A percentile compares a stretch with the other conserved stretches of the same genome.
These are phyloP conservation scores for Alternaria sp. DNA, from an alignment of 2,329 filamentous ascomycete genomes.

Conservation along the genomic window DNA sequence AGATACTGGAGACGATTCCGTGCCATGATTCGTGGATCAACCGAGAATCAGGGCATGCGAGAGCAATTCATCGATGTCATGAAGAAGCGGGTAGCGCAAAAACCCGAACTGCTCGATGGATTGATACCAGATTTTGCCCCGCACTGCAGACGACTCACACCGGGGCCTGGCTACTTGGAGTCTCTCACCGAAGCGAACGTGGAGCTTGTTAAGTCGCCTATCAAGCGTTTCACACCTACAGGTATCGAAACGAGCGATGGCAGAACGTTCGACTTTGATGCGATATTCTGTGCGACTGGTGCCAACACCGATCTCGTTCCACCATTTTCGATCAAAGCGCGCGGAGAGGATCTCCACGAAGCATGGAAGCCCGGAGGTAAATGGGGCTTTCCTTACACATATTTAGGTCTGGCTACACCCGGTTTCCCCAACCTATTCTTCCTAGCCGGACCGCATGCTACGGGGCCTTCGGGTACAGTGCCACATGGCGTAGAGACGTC, in stretches of 20 bases:
- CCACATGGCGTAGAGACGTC: constrained; percentile 72
- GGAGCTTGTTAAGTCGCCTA: constrained; percentile 49
- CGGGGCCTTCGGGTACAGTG: constrained; percentile 65
- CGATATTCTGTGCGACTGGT: constrained; percentile 69
- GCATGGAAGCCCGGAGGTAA: constrained; percentile 64
- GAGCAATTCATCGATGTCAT: constrained; percentile 43
- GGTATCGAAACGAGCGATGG: constrained; percentile 51
- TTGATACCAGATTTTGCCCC: constrained; percentile 50
- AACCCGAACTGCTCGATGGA: constrained; percentile 51
- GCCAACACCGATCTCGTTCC: constrained; percentile 61
- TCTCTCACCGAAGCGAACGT: constrained; percentile 51
- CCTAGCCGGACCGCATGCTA: constrained; percentile 58
- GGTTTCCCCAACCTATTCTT: constrained; percentile 73
- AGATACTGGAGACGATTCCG: constrained; percentile 65
- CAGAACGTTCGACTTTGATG: constrained; percentile 47
- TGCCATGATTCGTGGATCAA: constrained; percentile 47
- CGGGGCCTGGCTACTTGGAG: constrained; percentile 49
- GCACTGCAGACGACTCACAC: constrained; percentile 43
- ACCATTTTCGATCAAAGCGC: constrained; percentile 65
- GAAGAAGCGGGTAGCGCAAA: constrained; percentile 48
- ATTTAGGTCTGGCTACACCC: constrained; percentile 68
- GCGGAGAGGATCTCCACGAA: constrained; percentile 60
- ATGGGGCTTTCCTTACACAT: constrained; percentile 70
- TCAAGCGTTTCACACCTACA: constrained; percentile 46
- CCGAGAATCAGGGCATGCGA: constrained; percentile 41